Evolutionary conservation across 148 eudicot species (phyloP).

Genomic region (Amaranthus palmeri): DNA sequence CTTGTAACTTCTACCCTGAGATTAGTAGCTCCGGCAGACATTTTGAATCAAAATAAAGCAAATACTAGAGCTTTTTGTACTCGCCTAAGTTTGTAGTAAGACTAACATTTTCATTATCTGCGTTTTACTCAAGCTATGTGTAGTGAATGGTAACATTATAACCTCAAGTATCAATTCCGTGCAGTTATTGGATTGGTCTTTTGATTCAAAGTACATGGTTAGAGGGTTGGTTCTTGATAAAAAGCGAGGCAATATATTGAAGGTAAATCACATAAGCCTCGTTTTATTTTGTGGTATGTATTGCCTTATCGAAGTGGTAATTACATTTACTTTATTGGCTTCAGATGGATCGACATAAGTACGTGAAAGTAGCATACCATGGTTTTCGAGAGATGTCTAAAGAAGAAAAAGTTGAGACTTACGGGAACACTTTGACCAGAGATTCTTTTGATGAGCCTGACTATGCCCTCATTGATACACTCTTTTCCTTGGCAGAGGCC

Average conservation of each 20-base stretch:
- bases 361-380: constrained; percentile 97
- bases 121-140: not conserved
- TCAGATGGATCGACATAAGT: constrained; percentile 98
- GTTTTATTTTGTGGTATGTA: not conserved
- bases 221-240: constrained; percentile 96
- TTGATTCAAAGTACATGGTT: constrained; percentile 98
- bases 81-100: not conserved
- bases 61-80: not conserved
- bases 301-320: constrained; percentile 10
- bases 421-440: constrained; percentile 71
- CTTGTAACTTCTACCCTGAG: too few species aligned
- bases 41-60: not conserved
- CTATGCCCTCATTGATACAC: constrained; percentile 93
- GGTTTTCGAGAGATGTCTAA: constrained; percentile 79
- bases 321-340: constrained; percentile 15
- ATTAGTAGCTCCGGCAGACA: not conserved
- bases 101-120: not conserved
- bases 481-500: constrained; percentile 94
- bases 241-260: constrained; percentile 93
- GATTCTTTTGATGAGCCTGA: constrained; percentile 98
- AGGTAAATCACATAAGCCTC: constrained; percentile 41
- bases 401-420: constrained; percentile 74
- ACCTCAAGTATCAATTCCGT: constrained; percentile 18
- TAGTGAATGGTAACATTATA: constrained; percentile 15
- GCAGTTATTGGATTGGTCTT: constrained; percentile 82